A percentile compares a stretch with the other conserved stretches of the same genome.
Evolutionary conservation across 2,329 filamentous ascomycete species (phyloP).

Genomic region (Fusarium hostae): DNA sequence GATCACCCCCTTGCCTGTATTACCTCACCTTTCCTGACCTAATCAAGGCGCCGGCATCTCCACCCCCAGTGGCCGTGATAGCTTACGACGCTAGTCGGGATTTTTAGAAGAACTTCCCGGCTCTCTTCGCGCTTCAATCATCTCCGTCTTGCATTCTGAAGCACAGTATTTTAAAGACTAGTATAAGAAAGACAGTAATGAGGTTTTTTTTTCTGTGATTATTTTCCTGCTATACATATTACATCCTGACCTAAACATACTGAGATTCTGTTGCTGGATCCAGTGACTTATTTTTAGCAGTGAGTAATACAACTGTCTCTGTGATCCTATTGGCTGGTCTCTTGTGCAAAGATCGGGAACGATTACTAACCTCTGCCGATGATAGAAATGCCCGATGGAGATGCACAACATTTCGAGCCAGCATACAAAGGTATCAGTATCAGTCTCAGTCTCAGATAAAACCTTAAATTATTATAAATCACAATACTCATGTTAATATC

Average conservation of each 20-base stretch:
- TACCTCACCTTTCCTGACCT: neutral
- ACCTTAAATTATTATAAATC: neutral
- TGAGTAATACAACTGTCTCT: fast-evolving
- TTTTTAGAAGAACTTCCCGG: neutral
- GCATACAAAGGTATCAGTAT: fast-evolving
- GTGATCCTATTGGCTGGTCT: neutral
- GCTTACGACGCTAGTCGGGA: neutral
- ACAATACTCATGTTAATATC: no score
- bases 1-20: neutral
- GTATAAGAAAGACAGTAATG: no score
- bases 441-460: fast-evolving
- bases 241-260: no score
- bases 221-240: no score
- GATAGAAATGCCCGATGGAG: neutral
- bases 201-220: no score
- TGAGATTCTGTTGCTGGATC: no score
- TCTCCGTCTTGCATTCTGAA: neutral
- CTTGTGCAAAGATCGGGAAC: fast-evolving
- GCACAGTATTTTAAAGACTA: fast-evolving
- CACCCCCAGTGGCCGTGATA: neutral
- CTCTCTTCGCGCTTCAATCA: fast-evolving
- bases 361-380: neutral
- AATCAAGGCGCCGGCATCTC: neutral
- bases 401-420: fast-evolving
- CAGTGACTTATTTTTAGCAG: no score